Evolutionary conservation across 257 asterid species (phyloP).

Genomic region (Cruciata laevipes): DNA sequence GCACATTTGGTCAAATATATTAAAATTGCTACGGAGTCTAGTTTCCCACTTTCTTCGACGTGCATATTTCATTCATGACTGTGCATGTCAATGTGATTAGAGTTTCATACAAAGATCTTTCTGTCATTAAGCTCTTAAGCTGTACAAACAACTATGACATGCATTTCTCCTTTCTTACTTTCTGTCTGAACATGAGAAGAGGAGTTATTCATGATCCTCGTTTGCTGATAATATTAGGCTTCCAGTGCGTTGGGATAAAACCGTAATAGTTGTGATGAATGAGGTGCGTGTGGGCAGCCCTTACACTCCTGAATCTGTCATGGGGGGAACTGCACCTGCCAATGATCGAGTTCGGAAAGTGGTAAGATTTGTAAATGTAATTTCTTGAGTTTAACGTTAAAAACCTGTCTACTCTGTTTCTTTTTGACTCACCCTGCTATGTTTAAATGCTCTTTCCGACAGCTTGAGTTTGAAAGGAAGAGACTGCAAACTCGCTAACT

Average conservation of each 20-base stretch:
- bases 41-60: background rate
- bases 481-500: conserved; percentile 28
- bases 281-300: conserved; percentile 96
- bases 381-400: background rate
- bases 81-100: background rate
- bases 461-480: conserved; percentile 64
- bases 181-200: background rate
- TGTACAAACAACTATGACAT: background rate
- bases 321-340: conserved; percentile 92
- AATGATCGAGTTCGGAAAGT: conserved; percentile 95
- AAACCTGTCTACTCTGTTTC: background rate
- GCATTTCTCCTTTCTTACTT: background rate
- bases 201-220: background rate
- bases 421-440: background rate
- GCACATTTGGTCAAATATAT: background rate
- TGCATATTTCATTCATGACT: background rate
- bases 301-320: conserved; percentile 81
- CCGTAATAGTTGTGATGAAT: conserved; percentile 87
- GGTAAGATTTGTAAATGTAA: conserved; percentile 37
- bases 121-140: background rate
- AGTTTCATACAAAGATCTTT: background rate
- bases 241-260: conserved; percentile 94
- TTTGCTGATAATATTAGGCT: conserved; percentile 45
- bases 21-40: background rate
- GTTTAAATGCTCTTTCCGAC: conserved; percentile 2